phyloP scores from a whole-genome alignment of 805 yeast species.

The Myxozyma melibiosi region DNA sequence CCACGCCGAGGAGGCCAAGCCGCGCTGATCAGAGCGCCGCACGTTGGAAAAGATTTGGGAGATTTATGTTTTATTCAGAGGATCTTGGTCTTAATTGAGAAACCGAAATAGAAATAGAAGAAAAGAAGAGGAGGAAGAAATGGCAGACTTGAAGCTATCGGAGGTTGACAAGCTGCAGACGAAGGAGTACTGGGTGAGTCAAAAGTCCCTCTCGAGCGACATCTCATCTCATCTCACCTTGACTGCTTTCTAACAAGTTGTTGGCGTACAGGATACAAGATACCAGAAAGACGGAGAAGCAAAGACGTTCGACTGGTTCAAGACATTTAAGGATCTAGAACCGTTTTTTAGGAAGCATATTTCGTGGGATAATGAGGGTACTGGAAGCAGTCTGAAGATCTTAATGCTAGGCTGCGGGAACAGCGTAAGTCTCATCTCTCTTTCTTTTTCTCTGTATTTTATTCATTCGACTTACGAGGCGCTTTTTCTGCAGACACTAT shows the following conservation, averaged over 20 bases:
- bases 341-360: conserved; percentile 31
- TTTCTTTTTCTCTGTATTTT: background rate
- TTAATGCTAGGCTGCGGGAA: conserved; percentile 39
- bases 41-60: too few relatives aligned
- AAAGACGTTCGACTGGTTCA: conserved; percentile 37
- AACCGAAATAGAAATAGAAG: too few relatives aligned
- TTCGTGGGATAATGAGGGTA: conserved; percentile 12
- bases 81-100: too few relatives aligned
- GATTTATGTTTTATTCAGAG: too few relatives aligned
- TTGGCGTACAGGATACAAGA: conserved; percentile 28
- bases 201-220: too few relatives aligned
- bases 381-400: conserved; percentile 10
- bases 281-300: conserved; percentile 32
- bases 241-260: background rate
- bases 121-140: too few relatives aligned
- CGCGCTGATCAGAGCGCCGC: too few relatives aligned
- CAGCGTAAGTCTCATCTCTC: conserved; percentile 24
- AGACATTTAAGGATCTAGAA: conserved; percentile 32
- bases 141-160: conserved; percentile 33
- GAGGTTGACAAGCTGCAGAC: conserved; percentile 37
- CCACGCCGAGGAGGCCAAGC: too few relatives aligned
- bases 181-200: conserved; percentile 35
- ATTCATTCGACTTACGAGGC: too few relatives aligned
- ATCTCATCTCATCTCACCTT: too few relatives aligned
- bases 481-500: conserved; percentile 33